Base-by-base conservation (phyloP, 225 moss, liverwort and hornwort genomes). In the Takakia lepidozioides region DNA sequence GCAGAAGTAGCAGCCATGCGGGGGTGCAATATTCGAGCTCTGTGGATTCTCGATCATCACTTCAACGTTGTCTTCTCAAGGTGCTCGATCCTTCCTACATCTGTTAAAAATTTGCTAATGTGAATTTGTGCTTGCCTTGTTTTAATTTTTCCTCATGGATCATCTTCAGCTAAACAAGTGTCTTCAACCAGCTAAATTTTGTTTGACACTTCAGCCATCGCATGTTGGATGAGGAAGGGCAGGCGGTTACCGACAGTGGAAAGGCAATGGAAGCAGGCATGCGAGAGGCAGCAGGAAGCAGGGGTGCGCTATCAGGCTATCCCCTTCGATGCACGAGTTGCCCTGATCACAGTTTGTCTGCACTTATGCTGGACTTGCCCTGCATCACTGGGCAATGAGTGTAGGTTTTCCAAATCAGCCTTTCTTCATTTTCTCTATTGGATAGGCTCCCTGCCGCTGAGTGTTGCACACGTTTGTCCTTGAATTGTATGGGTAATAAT, bases 171-270 rank as follows among this genome's bases (percentile, higher is more conserved):
- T n/a, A n/a, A n/a, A n/a, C n/a, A n/a, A n/a, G n/a, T n/a, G n/a
- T n/a, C n/a, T n/a, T n/a, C n/a, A n/a, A n/a, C n/a, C n/a, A n/a
- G n/a, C n/a, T n/a, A n/a, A n/a, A n/a, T n/a, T n/a, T 13, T 37
- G 28, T 10, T 17, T 4, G 16, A 20, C 9, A 29, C 16, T 19
- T 36, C 17, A 38, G 11, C 14, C 10, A 43, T 28, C 9, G 13
- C 17, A 11, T 4, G n/a, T 19, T 29, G 41, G 16, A 32, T 11
- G 26, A 15, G 24, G 34, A 43, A 35, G 54, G 17, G 49, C 67
- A 73, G 90, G 65, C 91, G 98, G 20, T 98, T 98, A 44, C 82
- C 85, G 1, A 98, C 98, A 1, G 91, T 98, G 43, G 98, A 98
- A 65, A 78, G 82, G 55, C 66, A 84, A 35, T 91, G 91, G 98